Base-by-base conservation (phyloP, 176 grass and related monocot genomes). In the Bonia amplexicaulis region DNA sequence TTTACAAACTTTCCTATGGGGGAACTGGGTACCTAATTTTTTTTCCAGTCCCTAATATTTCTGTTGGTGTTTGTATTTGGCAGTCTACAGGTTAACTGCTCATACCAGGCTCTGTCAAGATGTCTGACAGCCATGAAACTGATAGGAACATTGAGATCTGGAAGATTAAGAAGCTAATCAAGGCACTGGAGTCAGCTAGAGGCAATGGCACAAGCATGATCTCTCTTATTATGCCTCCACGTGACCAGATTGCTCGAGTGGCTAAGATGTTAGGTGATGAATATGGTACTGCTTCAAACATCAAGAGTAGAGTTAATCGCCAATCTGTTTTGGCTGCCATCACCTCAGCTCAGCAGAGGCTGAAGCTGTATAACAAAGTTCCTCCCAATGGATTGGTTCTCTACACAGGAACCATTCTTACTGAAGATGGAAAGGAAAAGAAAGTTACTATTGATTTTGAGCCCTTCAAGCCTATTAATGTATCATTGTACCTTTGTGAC, bases 161-260 rank as follows among this genome's bases (percentile, higher is more conserved):
- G 88, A 90, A 90, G 88, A 90, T 90, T 72, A 90, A 90, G 66
- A 86, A 90, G 78, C 73, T 90, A 25, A 90, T 90, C 73, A 90
- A 90, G 83, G 78, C 78, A 71, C 49, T 90, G 26, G 88, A 90
- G 65, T 90, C 83, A 6, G 88, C 88, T 82, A 90, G 88, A 82
- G 88, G 88, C 65, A 90, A 90, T 82, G 88, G 88, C 26, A 90
- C 88, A 14, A 90, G 88, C 54, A 90, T 90, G 88, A 90, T 90
- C 37, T 90, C 88, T 55, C 88, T 90, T 47, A 90, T 90, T 70
- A 90, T 90, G 88, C 88, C 88, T 65, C 88, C 88, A 57, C 88
- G 83, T 66, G 88, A 90, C 52, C 88, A 90, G 55, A 37, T 90
- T 66, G 45, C 83, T 35, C 78, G 83, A 53, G 88, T 90, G 83